These are phyloP conservation scores for Paecilomyces variotii DNA, from an alignment of 2,329 filamentous ascomycete species.

Conservation along the genomic window DNA sequence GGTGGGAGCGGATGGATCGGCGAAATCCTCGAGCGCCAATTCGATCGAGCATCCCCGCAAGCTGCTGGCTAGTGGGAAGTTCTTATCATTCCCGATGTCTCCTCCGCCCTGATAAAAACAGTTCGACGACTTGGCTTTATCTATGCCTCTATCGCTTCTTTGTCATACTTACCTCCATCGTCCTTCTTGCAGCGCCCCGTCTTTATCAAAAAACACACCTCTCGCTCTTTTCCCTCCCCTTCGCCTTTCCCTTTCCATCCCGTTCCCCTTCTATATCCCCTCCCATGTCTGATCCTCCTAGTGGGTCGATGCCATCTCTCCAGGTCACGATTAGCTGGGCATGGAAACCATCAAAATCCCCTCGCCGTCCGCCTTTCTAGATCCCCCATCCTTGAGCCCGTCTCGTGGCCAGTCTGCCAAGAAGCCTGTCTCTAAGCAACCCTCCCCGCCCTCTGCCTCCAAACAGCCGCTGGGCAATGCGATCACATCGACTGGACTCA, in stretches of 20 bases:
- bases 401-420: constrained; percentile 16
- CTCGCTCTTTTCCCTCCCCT: background rate
- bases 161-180: background rate
- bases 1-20: constrained; percentile 6
- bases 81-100: constrained; percentile 12
- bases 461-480: constrained; percentile 13
- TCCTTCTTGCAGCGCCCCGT: background rate
- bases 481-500: constrained; percentile 11
- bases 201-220: background rate
- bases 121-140: constrained; percentile 13
- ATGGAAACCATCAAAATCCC: constrained; percentile 56
- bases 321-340: constrained; percentile 11
- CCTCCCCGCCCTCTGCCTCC: constrained; percentile 17
- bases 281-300: constrained; percentile 5
- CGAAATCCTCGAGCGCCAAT: constrained; percentile 13
- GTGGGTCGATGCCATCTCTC: constrained; percentile 8
- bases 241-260: background rate
- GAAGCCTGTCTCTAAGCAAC: constrained; percentile 18
- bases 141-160: constrained; percentile 5
- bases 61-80: constrained; percentile 10
- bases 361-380: constrained; percentile 48
- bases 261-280: constrained; percentile 4
- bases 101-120: constrained; percentile 4
- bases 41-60: constrained; percentile 18
- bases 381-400: constrained; percentile 20